Conservation (phyloP, 2,329 filamentous ascomycete species). For the Monosporascus sp. region DNA sequence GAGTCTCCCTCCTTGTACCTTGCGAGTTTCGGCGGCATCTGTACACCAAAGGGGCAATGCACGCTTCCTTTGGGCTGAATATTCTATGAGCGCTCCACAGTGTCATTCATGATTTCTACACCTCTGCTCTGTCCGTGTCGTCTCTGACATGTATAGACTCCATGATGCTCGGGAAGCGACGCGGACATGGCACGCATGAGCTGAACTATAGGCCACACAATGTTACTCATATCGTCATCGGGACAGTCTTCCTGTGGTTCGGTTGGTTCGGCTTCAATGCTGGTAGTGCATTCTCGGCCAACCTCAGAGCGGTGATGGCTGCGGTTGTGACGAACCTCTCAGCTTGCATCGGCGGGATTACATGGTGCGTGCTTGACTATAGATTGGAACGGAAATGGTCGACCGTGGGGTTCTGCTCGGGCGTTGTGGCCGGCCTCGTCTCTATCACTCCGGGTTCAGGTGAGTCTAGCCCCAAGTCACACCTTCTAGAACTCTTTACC, state of each 20-base stretch:
- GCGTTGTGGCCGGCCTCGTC: slow-evolving; percentile 80
- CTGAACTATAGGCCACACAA: slow-evolving; percentile 91
- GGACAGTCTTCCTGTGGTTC: slow-evolving; percentile 91
- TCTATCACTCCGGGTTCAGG: slow-evolving; percentile 85
- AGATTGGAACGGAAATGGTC: slow-evolving; percentile 87
- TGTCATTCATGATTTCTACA: neutral
- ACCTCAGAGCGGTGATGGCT: slow-evolving; percentile 81
- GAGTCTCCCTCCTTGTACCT: slow-evolving; percentile 9
- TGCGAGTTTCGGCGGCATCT: too few species aligned
- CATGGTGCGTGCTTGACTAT: slow-evolving; percentile 87
- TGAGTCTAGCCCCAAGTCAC: slow-evolving; percentile 15
- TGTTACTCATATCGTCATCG: slow-evolving; percentile 85
- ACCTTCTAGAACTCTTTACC: neutral
- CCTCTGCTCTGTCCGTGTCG: slow-evolving; percentile 1
- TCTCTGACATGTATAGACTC: slow-evolving; percentile 44
- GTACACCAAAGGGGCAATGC: too few species aligned
- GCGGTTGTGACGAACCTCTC: slow-evolving; percentile 81
- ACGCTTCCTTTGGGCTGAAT: too few species aligned
- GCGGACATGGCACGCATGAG: slow-evolving; percentile 79
- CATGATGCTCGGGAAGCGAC: slow-evolving; percentile 81
- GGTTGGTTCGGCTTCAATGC: slow-evolving; percentile 96
- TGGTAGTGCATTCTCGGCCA: slow-evolving; percentile 74
- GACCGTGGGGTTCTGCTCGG: slow-evolving; percentile 88
- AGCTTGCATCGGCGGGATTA: slow-evolving; percentile 78
- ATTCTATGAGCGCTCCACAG: too few species aligned